Percentiles rank a stretch among this genome's conserved stretches.
These are phyloP conservation scores for Epichloe gansuensis DNA, from an alignment of 2,329 filamentous ascomycete genomes.

Conservation along the genomic window DNA sequence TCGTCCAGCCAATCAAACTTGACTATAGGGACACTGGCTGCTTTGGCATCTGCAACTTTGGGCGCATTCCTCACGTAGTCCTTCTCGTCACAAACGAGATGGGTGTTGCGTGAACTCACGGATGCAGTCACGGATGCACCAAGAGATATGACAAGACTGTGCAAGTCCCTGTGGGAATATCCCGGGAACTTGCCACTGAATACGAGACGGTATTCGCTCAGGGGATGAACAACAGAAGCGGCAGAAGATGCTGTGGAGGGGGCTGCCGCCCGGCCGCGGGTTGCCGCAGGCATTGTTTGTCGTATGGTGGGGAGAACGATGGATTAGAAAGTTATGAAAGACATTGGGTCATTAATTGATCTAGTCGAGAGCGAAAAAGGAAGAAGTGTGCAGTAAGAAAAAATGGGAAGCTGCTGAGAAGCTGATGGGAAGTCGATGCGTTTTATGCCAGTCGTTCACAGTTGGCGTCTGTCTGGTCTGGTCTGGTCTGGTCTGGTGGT, in stretches of 20 bases:
- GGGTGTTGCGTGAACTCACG: slow-evolving; percentile 38
- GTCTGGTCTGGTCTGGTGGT: too few relatives aligned
- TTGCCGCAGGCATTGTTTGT: not conserved
- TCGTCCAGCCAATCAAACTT: slow-evolving; percentile 46
- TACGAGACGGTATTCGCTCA: slow-evolving; percentile 38
- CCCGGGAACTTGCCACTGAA: slow-evolving; percentile 48
- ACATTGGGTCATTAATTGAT: too few relatives aligned
- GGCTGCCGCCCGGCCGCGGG: slow-evolving; percentile 7
- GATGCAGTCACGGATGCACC: slow-evolving; percentile 35
- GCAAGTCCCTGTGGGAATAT: slow-evolving; percentile 36
- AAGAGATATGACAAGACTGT: slow-evolving; percentile 31
- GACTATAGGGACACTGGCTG: slow-evolving; percentile 41
- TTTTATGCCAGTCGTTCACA: too few relatives aligned
- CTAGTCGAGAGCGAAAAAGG: too few relatives aligned
- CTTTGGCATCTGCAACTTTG: slow-evolving; percentile 38
- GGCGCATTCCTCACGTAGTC: slow-evolving; percentile 36
- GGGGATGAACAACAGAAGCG: slow-evolving; percentile 16
- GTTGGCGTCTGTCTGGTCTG: too few relatives aligned
- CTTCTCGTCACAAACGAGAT: slow-evolving; percentile 41
- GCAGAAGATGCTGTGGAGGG: slow-evolving; percentile 2
- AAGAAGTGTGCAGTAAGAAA: too few relatives aligned
- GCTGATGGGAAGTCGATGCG: too few relatives aligned
- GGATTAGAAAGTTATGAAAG: not conserved
- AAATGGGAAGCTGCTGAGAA: too few relatives aligned
- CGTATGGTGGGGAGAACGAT: not conserved